Conservation (phyloP, 2,329 filamentous ascomycete genomes). For the Phoma sp. region DNA sequence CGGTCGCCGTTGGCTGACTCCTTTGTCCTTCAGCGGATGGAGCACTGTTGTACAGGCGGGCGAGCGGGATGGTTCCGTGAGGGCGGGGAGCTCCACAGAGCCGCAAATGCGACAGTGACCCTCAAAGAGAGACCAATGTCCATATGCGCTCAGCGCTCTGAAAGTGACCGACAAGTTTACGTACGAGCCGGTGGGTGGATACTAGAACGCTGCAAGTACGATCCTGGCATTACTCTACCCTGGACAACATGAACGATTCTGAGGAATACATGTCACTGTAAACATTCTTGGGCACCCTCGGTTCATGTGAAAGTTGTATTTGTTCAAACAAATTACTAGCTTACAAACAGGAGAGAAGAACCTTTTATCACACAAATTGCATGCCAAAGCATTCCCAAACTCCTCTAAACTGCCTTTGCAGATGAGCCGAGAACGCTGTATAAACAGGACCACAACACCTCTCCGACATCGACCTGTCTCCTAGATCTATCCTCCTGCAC, state of each 20-base stretch:
- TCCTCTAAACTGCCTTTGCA: constrained; percentile 11
- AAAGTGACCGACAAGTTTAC: no score
- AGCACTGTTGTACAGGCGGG: neutral
- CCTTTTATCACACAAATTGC: constrained; percentile 5
- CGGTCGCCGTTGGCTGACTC: constrained; percentile 1
- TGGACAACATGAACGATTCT: constrained; percentile 14
- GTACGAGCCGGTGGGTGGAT: no score
- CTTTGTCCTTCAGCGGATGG: constrained; percentile 4
- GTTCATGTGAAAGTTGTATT: no score
- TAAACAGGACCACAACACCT: constrained; percentile 6
- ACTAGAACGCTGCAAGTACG: no score
- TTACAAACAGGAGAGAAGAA: constrained; percentile 14
- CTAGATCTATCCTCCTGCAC: constrained; percentile 9
- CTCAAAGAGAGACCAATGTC: no score
- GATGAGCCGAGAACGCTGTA: constrained; percentile 14
- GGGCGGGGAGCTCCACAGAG: no score
- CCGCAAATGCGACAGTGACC: no score
- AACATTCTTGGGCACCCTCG: no score
- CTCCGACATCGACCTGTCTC: neutral
- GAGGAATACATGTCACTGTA: no score
- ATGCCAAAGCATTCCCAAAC: constrained; percentile 12
- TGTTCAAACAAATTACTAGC: constrained; percentile 18
- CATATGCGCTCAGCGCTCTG: no score
- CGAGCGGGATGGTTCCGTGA: neutral
- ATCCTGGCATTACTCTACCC: no score